These are phyloP conservation scores for Vigna nakashimae DNA, from an alignment of 306 rosid species.

Conservation along the genomic window DNA sequence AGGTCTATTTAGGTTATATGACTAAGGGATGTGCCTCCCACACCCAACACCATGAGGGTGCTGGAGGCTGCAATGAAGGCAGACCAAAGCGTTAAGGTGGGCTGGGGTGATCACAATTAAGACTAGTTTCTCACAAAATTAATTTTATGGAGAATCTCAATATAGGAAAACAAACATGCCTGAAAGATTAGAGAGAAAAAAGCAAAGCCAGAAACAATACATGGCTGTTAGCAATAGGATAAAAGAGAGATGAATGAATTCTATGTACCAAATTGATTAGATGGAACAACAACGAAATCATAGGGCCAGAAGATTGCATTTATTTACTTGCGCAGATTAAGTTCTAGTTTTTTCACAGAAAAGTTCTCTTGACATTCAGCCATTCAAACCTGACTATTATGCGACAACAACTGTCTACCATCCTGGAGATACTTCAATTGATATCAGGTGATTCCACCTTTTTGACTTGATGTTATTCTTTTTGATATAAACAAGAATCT, in stretches of 20 bases:
- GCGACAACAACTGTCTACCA: neutral
- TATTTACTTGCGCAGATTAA: neutral
- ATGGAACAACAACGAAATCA: neutral
- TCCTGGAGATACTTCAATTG: slow-evolving; percentile 25
- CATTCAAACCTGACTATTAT: slow-evolving; percentile 11
- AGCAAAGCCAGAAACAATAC: neutral
- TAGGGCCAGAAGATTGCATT: neutral
- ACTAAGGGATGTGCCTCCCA: neutral
- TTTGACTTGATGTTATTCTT: slow-evolving; percentile 2
- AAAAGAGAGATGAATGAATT: slow-evolving; percentile 4
- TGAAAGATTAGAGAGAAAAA: neutral
- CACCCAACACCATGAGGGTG: neutral
- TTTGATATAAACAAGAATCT: neutral
- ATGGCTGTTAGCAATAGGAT: neutral
- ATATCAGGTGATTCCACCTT: slow-evolving; percentile 55
- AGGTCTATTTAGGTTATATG: neutral
- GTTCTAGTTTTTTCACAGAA: neutral
- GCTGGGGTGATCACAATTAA: neutral
- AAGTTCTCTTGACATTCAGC: slow-evolving; percentile 25
- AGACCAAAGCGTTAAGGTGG: neutral
- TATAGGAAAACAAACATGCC: neutral
- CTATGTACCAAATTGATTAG: slow-evolving; percentile 3
- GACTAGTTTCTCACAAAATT: neutral
- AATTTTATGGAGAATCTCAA: neutral
- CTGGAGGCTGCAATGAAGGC: neutral